phyloP scores from a whole-genome alignment of 1,284 basidiomycete species.

The Ustilago trichophora region DNA sequence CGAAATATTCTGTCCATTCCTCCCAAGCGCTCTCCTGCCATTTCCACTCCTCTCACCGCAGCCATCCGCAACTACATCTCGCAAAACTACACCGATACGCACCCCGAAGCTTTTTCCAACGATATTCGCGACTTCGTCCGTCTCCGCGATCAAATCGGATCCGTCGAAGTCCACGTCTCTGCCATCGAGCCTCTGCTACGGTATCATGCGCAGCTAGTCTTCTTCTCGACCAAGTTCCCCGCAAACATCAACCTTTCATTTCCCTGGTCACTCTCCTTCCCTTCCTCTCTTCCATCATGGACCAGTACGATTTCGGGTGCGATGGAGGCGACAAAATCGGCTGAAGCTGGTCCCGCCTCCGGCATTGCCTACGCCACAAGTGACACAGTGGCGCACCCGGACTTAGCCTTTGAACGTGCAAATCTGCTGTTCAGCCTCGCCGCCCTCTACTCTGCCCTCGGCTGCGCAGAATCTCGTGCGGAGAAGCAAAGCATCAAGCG shows the following conservation, averaged over 20 bases:
- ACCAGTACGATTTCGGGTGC: conserved; percentile 36
- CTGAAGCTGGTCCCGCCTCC: conserved; percentile 26
- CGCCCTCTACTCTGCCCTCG: conserved; percentile 51
- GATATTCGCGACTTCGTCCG: conserved; percentile 79
- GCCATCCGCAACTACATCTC: conserved; percentile 77
- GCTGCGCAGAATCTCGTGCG: conserved; percentile 43
- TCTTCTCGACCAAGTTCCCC: conserved; percentile 78
- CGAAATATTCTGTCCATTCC: conserved; percentile 59
- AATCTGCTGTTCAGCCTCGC: conserved; percentile 53
- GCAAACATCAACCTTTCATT: conserved; percentile 68
- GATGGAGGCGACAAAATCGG: conserved; percentile 39
- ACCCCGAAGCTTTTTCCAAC: conserved; percentile 85
- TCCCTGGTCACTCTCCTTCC: conserved; percentile 56
- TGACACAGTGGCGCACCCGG: conserved; percentile 49
- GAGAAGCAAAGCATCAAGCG: conserved; percentile 61
- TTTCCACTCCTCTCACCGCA: conserved; percentile 35
- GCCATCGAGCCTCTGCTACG: conserved; percentile 62
- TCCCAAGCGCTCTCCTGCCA: conserved; percentile 43
- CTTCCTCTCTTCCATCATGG: conserved; percentile 43
- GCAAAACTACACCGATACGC: conserved; percentile 76
- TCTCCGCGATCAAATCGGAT: conserved; percentile 71
- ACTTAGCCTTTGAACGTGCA: conserved; percentile 53
- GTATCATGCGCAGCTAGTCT: conserved; percentile 87
- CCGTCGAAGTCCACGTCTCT: conserved; percentile 71
- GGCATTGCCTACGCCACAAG: conserved; percentile 36